phyloP scores from a whole-genome alignment of 1,284 basidiomycete species.

The Puccinia sorghi region DNA sequence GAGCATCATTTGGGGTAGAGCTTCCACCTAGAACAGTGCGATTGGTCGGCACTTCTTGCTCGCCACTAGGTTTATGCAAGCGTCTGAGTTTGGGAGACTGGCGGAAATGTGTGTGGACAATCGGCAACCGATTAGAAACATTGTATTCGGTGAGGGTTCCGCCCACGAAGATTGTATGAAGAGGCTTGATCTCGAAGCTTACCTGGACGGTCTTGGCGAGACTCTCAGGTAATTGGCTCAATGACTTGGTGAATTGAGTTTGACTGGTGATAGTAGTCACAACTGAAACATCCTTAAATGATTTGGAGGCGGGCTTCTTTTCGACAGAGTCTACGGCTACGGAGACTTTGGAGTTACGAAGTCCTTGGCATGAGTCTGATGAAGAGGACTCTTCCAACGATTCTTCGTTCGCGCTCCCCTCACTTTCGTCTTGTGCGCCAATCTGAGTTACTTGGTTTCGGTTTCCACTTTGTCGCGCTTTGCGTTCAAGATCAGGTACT shows the following conservation, averaged over 20 bases:
- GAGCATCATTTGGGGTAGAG: neutral
- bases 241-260: conserved; percentile 24
- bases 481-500: neutral
- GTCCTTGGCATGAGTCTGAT: neutral
- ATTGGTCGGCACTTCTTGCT: neutral
- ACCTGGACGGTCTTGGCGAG: conserved; percentile 21
- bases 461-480: neutral
- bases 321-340: conserved; percentile 2
- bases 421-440: conserved; percentile 6
- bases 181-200: conserved; percentile 33
- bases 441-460: neutral
- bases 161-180: conserved; percentile 7
- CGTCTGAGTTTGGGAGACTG: conserved; percentile 26
- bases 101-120: conserved; percentile 1
- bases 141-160: conserved; percentile 23
- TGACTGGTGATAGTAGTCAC: conserved; percentile 33
- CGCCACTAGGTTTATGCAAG: conserved; percentile 7
- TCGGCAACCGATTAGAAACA: conserved; percentile 30
- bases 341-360: neutral
- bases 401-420: neutral
- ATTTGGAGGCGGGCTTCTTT: conserved; percentile 7
- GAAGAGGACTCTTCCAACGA: neutral
- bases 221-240: conserved; percentile 34
- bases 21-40: neutral
- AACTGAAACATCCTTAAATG: conserved; percentile 14